These are phyloP conservation scores for Sechiopsis laciniata DNA, from an alignment of 306 rosid genomes.

Conservation along the genomic window DNA sequence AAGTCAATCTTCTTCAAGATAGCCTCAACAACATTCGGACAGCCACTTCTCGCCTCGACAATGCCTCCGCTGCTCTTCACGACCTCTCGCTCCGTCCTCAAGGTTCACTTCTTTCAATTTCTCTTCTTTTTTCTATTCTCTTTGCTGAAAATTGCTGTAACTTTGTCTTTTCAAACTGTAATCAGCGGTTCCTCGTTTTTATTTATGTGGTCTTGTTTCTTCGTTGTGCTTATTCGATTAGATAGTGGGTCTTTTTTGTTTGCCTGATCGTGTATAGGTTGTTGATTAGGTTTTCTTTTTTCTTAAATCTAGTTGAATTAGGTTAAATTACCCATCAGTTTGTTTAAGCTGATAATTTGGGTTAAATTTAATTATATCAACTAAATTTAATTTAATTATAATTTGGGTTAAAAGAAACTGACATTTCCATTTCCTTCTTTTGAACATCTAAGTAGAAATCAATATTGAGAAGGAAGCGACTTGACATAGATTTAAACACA, in stretches of 20 bases:
- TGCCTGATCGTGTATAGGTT: background rate
- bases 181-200: background rate
- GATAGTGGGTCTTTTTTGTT: background rate
- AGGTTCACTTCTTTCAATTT: slow-evolving; percentile 18
- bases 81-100: slow-evolving; percentile 79
- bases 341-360: too few relatives aligned
- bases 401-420: too few relatives aligned
- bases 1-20: slow-evolving; percentile 78
- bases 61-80: slow-evolving; percentile 65
- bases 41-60: slow-evolving; percentile 80
- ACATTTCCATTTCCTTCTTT: too few relatives aligned
- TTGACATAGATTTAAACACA: too few relatives aligned
- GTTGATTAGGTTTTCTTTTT: background rate
- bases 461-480: too few relatives aligned
- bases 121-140: background rate
- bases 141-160: background rate
- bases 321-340: too few relatives aligned
- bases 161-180: background rate
- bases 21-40: slow-evolving; percentile 80
- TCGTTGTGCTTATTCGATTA: background rate
- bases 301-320: background rate
- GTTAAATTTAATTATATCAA: too few relatives aligned
- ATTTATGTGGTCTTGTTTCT: background rate
- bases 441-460: too few relatives aligned
- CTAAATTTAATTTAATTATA: too few relatives aligned